Base-by-base conservation (phyloP, 2,329 filamentous ascomycete species). In the Madurella fahalii region DNA sequence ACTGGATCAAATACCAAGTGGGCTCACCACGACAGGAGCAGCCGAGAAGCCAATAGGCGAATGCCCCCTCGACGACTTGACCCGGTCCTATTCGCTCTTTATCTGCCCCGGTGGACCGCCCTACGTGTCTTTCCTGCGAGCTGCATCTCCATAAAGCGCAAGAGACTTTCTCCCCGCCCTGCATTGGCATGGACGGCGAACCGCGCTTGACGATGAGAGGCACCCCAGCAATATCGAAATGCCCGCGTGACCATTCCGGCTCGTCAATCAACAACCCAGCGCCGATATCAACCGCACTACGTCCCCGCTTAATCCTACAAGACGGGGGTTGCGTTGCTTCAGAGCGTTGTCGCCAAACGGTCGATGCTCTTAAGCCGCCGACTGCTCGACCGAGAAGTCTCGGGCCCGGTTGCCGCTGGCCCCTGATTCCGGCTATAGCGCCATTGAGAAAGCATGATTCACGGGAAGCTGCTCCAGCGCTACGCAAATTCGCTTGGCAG, bases 1-100 rank as follows among this genome's bases (percentile, higher is more conserved):
- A 90, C 55, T 88, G 84, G 63, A 63, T 86, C 50, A 73, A 57
- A 32, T 50, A 46, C n/a, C 47, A 39, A 20, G 39, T 64, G 37
- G 47, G 60, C 31, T 44, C 30, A 15, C 39, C 43, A 15, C 56
- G 37, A 43, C 41, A 39, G 32, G 45, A 30, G 40, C 37, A 50
- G 34, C 39, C 41, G 11, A 32, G 9, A 40, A 40, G 5, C 15
- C 45, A 49, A n/a, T 58, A 52, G 25, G 25, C 37, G 16, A 9
- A 20, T 16, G 9, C 34, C 15, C 20, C 9, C 9, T 11, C 13
- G 13, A 37, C 34, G 13, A 37, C 13, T 37, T 9, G 34, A 15
- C 13, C 11, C 34, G 4, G 34, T 11, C 11, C 13, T 11, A 37
- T 37, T 37, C 34, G 34, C 34, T 37, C 34, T 37, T 37, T 37